Conservation (phyloP, 495 filamentous ascomycete species). For the Cryomyces minteri region DNA sequence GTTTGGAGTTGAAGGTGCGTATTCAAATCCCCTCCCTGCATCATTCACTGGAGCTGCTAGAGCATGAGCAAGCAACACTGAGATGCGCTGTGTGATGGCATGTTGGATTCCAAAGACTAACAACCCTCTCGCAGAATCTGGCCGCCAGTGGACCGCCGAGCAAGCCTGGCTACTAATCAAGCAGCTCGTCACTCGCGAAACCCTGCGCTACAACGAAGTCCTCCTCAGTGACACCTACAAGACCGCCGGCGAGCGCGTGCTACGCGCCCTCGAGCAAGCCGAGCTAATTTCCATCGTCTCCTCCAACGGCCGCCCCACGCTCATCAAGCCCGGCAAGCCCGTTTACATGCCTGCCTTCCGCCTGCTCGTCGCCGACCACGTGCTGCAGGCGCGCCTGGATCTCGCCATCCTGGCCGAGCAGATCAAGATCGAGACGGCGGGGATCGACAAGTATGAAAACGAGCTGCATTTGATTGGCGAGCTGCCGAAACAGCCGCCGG, state of each 20-base stretch:
- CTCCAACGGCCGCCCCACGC: constrained; percentile 51
- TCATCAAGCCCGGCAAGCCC: constrained; percentile 65
- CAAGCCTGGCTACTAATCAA: constrained; percentile 87
- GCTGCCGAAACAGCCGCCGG: constrained; percentile 41
- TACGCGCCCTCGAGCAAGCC: constrained; percentile 67
- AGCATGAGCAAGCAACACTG: too few relatives aligned
- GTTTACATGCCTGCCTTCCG: constrained; percentile 75
- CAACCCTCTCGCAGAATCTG: neutral
- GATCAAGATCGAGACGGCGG: constrained; percentile 50
- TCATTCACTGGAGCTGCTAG: too few relatives aligned
- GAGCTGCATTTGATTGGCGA: constrained; percentile 48
- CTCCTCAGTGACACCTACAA: constrained; percentile 58
- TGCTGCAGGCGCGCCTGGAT: constrained; percentile 58
- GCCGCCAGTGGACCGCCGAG: constrained; percentile 49
- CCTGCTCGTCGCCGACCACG: constrained; percentile 47
- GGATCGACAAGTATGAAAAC: constrained; percentile 58
- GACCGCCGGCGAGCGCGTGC: constrained; percentile 43
- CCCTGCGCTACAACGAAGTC: constrained; percentile 64
- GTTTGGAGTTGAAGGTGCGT: constrained; percentile 28
- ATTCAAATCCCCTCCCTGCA: too few relatives aligned
- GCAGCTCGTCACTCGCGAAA: constrained; percentile 38
- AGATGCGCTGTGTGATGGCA: too few relatives aligned
- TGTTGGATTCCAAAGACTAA: too few relatives aligned
- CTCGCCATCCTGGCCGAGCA: constrained; percentile 46
- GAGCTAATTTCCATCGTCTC: constrained; percentile 73